phyloP scores from a whole-genome alignment of 306 rosid genomes.

The Glycyrrhiza uralensis region DNA sequence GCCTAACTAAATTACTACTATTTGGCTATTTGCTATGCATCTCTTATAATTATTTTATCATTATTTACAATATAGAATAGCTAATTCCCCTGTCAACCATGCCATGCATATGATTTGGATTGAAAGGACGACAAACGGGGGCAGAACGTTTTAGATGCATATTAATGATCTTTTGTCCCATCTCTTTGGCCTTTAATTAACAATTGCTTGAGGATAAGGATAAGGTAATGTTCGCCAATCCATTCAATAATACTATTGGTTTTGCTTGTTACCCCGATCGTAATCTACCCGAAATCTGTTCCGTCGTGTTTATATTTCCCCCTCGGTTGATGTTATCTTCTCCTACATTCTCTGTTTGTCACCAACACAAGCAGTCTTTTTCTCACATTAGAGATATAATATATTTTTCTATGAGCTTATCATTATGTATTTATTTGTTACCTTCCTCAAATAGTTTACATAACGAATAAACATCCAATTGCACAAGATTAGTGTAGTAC shows the following conservation, averaged over 20 bases:
- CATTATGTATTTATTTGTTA: neutral
- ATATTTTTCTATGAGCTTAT: neutral
- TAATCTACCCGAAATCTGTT: neutral
- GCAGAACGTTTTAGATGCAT: neutral
- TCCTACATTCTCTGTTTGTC: neutral
- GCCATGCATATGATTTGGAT: conserved; percentile 1
- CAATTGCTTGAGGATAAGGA: conserved; percentile 25
- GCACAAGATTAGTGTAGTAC: neutral
- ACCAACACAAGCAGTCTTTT: neutral
- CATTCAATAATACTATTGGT: neutral
- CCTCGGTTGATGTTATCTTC: conserved; percentile 2
- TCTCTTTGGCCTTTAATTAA: neutral
- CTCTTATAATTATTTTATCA: neutral
- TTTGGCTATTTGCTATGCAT: neutral
- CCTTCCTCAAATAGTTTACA: neutral
- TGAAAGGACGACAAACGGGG: neutral
- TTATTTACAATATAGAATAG: neutral
- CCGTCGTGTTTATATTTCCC: neutral
- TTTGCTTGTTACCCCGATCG: neutral
- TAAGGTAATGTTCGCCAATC: conserved; percentile 5
- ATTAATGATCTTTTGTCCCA: neutral
- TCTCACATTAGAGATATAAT: neutral
- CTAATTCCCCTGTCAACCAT: neutral
- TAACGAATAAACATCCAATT: neutral
- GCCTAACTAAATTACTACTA: neutral